Conservation (phyloP, 257 asterid species). For the Capsicum chinense region DNA sequence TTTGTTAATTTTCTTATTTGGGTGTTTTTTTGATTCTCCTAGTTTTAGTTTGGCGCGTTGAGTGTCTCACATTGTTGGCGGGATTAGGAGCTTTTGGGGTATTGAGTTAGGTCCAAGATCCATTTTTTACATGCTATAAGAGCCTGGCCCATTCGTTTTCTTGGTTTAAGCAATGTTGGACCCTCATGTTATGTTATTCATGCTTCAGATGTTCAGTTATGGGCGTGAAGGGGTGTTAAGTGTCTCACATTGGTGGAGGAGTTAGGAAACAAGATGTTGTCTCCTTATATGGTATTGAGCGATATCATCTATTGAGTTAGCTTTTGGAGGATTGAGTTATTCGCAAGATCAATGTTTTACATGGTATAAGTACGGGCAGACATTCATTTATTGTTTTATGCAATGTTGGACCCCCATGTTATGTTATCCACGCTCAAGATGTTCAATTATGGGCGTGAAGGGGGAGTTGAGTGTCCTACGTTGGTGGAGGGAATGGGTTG, state of each 20-base stretch:
- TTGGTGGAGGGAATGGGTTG: conserved; percentile 7
- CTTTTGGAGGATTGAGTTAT: not conserved
- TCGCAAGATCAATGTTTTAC: not conserved
- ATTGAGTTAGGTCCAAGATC: too few species aligned
- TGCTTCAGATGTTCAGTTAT: too few species aligned
- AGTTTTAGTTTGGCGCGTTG: not conserved
- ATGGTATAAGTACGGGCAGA: not conserved
- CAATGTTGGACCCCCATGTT: not conserved
- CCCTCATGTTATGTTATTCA: too few species aligned
- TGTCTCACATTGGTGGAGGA: not conserved
- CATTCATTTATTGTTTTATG: not conserved
- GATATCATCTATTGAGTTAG: not conserved
- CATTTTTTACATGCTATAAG: too few species aligned
- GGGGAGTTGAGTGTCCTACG: not conserved
- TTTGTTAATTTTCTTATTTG: not conserved
- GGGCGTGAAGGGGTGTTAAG: not conserved
- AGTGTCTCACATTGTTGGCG: not conserved
- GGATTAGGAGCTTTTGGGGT: not conserved
- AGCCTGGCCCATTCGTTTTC: too few species aligned
- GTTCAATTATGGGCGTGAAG: not conserved
- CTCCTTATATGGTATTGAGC: not conserved
- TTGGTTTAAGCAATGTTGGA: too few species aligned
- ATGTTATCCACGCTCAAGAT: not conserved
- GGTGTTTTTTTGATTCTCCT: not conserved
- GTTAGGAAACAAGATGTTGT: not conserved